Conservation (phyloP, 225 moss, liverwort and hornwort species). For the Polytrichum commune region DNA sequence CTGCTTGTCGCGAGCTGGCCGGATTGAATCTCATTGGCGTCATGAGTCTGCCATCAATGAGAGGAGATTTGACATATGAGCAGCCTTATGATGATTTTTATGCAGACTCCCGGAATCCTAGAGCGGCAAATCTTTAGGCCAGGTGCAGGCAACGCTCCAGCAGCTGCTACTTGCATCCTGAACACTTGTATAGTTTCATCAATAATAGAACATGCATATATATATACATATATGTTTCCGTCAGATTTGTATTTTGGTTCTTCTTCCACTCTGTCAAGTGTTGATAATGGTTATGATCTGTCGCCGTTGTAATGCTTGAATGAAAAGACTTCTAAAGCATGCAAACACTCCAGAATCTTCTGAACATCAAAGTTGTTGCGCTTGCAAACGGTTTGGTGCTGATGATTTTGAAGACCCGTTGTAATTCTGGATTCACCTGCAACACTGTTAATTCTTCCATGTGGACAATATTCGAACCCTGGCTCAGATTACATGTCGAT, state of each 20-base stretch:
- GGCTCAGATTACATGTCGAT: no score
- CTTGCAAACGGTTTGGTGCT: no score
- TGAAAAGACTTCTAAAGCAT: no score
- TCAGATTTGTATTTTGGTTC: not conserved
- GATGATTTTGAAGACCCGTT: no score
- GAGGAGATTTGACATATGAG: not conserved
- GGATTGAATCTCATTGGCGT: constrained; percentile 22
- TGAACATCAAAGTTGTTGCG: no score
- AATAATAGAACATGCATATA: not conserved
- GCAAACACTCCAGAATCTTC: no score
- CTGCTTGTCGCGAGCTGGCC: constrained; percentile 23
- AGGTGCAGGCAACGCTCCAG: constrained; percentile 14
- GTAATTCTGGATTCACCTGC: no score
- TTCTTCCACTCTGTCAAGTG: no score
- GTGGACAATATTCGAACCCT: no score
- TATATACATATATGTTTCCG: not conserved
- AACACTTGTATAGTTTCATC: constrained; percentile 19
- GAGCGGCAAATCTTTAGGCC: constrained; percentile 8
- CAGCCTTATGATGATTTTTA: not conserved
- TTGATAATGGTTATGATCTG: no score
- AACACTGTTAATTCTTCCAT: no score
- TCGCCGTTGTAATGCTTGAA: no score
- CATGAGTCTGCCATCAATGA: constrained; percentile 15
- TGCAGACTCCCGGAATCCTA: constrained; percentile 15
- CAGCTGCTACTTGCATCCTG: constrained; percentile 12